Evolutionary conservation across 129 eudicot genomes (phyloP).

Genomic region (Kitagawia praeruptora): DNA sequence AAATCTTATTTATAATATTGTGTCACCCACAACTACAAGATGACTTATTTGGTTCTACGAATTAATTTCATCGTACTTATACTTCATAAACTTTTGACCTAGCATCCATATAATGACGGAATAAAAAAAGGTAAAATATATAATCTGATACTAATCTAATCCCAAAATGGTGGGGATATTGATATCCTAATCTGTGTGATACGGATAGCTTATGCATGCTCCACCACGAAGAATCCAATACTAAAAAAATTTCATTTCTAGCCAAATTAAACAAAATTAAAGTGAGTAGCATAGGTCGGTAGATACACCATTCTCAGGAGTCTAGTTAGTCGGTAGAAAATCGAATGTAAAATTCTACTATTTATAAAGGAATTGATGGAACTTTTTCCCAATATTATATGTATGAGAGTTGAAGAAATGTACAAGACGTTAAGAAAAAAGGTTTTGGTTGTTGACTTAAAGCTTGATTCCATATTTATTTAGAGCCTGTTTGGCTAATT

Average conservation of each 20-base stretch:
- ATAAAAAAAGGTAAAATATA: neutral
- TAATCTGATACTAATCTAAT: slow-evolving; percentile 10
- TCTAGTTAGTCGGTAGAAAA: neutral
- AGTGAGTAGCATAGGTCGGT: neutral
- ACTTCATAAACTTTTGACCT: neutral
- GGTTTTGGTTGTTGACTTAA: neutral
- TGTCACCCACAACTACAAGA: neutral
- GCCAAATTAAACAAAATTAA: neutral
- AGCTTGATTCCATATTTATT: neutral
- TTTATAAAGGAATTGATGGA: neutral
- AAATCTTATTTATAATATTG: neutral
- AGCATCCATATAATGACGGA: neutral
- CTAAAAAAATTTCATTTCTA: neutral
- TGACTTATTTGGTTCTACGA: neutral
- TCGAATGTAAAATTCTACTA: neutral
- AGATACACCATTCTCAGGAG: neutral
- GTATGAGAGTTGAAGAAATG: neutral
- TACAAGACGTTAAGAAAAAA: neutral
- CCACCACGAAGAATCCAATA: slow-evolving; percentile 9
- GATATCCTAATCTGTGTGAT: neutral
- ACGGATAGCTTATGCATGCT: neutral
- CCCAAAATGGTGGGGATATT: slow-evolving; percentile 4
- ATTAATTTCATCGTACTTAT: neutral
- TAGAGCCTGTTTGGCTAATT: too few relatives aligned
- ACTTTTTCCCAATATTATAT: neutral